Base-by-base conservation (phyloP, 108 stramenopile genomes). In the Ochromonas danica region DNA sequence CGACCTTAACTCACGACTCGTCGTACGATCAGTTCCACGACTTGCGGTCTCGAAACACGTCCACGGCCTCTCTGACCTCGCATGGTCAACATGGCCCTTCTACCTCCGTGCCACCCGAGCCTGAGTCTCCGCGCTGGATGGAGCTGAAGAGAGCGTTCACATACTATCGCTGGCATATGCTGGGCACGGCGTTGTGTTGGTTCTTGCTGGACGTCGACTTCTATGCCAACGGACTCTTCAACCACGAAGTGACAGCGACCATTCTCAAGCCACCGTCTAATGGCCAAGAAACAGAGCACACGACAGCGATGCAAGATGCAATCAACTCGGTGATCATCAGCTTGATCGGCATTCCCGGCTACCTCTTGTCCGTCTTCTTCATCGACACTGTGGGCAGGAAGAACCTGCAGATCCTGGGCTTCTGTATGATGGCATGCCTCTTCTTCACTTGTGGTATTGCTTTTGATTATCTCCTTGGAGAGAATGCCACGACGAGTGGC, bases 141-240 rank as follows among this genome's bases (percentile, higher is more conserved):
- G 45, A 51, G 22, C 22, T 51, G 22, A 14, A 6, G 22, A 51
- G 45, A 51, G 45, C 45, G 6, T 51, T 51, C 45, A 51, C 6
- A 51, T 51, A 14, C 25, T 67, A 67, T 33, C 17, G 31, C 6
- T 67, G 31, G 17, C 63, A 67, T 33, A 67, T 89, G n/a, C 33
- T 86, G 39, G 89, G 89, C 33, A 89, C 88, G 22, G 85, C 87
- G n/a, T 82, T 82, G 27, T 79, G 82, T 39, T 89, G 89, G 89
- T 88, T 89, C 27, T 39, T 89, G n/a, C 86, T 84, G 39, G 89
- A 89, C 65, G 79, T 89, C 28, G 31, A 75, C n/a, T 88, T 87
- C 42, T 89, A 89, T 78, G 89, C 84, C 41, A 88, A 88, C 43
- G 62, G 63, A 57, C 62, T 84, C 28, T 84, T 81, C 61, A 38